Evolutionary conservation across 768 basidiomycete species (phyloP), one percentile per base, ranked within the genome.

Genomic region (Baorangia bicolor): DNA sequence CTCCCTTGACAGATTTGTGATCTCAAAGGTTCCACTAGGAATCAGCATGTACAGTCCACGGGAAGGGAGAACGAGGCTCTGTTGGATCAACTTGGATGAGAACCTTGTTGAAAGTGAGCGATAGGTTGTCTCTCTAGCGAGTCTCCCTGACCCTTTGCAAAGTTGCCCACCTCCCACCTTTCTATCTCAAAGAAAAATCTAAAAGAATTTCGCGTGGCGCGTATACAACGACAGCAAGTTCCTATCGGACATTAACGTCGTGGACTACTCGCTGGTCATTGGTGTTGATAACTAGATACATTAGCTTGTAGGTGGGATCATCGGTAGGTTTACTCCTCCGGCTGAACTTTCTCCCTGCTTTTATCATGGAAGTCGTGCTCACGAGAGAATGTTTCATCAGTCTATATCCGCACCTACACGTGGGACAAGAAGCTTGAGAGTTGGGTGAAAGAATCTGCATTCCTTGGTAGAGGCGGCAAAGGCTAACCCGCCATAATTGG

Each of bases 351-450:
- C 20, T 20, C 21, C 28, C 8, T 12, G 18, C 18, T 23, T 16
- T 30, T 35, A 7, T 23, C 62, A 12, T 60, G 53, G 18, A 14
- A 31, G 23, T 10, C 6, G 5, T 54, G 44, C 45, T 68, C 43
- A 63, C 28, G 20, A 21, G 41, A 10, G 35, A 21, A 49, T 49
- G 13, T 27, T 44, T 43, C 25, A 4, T 25, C 51, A 95, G 94
- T 96, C 70, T 97, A 94, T 66, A 92, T 96, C 60, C 88, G 94
- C 10, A 94, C 94, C 4, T 96, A 95, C 67, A 96, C 93, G 0
- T 97, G 94, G 94, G 97, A 99, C 76, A 99, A 99, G 77, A 94
- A 94, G 63, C 76, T 99, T 18, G 97, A 98, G 74, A 98, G 88
- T 57, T 97, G 93, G 94, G 93, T 98, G 41, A 99, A 98, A 68